Percentiles rank a stretch among this genome's conserved stretches.
phyloP scores from a whole-genome alignment of 192 early-diverging fungal species.

The Podila epicladia region DNA sequence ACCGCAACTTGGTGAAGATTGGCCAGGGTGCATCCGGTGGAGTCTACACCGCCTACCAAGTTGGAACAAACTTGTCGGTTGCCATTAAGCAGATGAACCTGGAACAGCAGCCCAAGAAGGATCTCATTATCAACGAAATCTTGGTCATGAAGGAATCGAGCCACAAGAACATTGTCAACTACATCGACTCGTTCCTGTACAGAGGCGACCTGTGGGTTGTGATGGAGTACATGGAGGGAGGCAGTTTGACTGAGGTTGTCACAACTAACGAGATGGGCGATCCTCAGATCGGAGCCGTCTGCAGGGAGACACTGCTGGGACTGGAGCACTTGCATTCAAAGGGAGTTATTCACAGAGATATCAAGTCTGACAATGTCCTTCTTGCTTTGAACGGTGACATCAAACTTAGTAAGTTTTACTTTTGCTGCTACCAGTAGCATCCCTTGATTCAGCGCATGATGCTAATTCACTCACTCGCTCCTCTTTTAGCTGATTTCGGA shows the following conservation, averaged over 20 bases:
- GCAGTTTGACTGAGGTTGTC: slow-evolving; percentile 86
- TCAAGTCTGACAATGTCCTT: slow-evolving; percentile 88
- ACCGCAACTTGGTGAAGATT: slow-evolving; percentile 89
- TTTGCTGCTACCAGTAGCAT: too few species aligned
- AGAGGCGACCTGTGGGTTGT: slow-evolving; percentile 88
- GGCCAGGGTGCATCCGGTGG: slow-evolving; percentile 94
- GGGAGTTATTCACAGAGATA: slow-evolving; percentile 86
- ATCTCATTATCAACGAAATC: slow-evolving; percentile 95
- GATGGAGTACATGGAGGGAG: slow-evolving; percentile 95
- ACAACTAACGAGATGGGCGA: slow-evolving; percentile 83
- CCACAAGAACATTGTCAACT: slow-evolving; percentile 89
- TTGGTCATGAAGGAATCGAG: slow-evolving; percentile 84
- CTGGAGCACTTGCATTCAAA: slow-evolving; percentile 77
- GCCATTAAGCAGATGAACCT: slow-evolving; percentile 99
- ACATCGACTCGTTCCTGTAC: slow-evolving; percentile 81
- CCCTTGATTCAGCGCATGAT: too few species aligned
- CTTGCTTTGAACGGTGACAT: slow-evolving; percentile 72
- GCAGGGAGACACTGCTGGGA: slow-evolving; percentile 79
- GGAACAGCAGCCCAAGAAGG: slow-evolving; percentile 96
- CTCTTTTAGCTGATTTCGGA: slow-evolving; percentile 81
- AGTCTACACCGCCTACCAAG: slow-evolving; percentile 86
- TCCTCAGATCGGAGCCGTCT: slow-evolving; percentile 86
- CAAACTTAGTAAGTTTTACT: slow-evolving; percentile 67
- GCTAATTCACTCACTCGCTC: background rate
- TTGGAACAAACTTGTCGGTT: slow-evolving; percentile 73